phyloP scores from a whole-genome alignment of 2,329 filamentous ascomycete species.

The Diplodia intermedia region DNA sequence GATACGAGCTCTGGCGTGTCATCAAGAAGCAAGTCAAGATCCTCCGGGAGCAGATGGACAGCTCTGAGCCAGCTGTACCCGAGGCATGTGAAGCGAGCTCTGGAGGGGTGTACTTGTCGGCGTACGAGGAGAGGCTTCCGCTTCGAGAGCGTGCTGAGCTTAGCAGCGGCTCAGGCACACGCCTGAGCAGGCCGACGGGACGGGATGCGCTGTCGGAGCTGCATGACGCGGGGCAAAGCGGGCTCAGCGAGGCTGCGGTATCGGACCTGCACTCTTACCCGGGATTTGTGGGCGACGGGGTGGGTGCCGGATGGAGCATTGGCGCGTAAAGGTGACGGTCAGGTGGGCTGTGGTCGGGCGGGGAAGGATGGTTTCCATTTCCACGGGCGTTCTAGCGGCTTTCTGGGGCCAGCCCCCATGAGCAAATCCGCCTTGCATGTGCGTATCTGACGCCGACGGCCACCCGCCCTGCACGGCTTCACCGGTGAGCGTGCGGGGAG shows the following conservation, averaged over 20 bases:
- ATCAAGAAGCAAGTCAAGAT: conserved; percentile 69
- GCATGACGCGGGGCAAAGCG: conserved; percentile 10
- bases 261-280: conserved; percentile 16
- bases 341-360: conserved; percentile 25
- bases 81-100: conserved; percentile 21
- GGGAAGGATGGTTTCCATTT: conserved; percentile 16
- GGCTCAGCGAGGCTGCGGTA: conserved; percentile 6
- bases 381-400: conserved; percentile 13
- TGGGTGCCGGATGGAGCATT: neutral
- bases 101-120: conserved; percentile 22
- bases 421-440: neutral
- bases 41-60: conserved; percentile 64
- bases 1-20: conserved; percentile 64
- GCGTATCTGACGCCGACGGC: neutral
- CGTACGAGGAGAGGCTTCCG: conserved; percentile 37
- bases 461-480: conserved; percentile 20
- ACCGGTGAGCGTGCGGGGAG: conserved; percentile 26
- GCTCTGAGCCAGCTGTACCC: conserved; percentile 22
- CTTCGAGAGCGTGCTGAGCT: conserved; percentile 38
- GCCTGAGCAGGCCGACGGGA: neutral
- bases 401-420: neutral
- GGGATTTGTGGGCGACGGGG: conserved; percentile 1
- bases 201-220: conserved; percentile 19
- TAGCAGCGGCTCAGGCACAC: conserved; percentile 34
- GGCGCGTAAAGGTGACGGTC: conserved; percentile 1